Evolutionary conservation across 768 basidiomycete genomes (phyloP).

Genomic region (Hypholoma sublateritium): DNA sequence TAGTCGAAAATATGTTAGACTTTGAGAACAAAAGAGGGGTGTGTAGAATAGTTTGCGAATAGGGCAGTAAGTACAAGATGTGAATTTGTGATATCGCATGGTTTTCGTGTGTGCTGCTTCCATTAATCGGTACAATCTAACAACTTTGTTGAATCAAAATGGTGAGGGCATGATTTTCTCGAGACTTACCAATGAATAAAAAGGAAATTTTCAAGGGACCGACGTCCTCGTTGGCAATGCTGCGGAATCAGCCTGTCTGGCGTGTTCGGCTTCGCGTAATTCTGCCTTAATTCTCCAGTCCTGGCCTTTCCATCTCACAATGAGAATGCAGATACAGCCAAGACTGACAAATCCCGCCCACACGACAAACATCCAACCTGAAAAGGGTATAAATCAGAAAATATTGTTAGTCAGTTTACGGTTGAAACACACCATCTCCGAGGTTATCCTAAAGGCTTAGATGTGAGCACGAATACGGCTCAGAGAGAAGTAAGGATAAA

Average conservation of each 20-base stretch:
- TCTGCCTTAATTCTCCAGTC: conserved; percentile 58
- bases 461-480: not conserved
- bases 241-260: not conserved
- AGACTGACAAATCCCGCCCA: conserved; percentile 51
- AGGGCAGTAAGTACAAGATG: no score
- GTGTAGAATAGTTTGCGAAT: no score
- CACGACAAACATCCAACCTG: conserved; percentile 69
- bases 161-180: no score
- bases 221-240: not conserved
- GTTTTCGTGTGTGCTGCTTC: no score
- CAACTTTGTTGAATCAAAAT: no score
- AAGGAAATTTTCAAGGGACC: no score
- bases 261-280: conserved; percentile 31
- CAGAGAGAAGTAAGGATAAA: not conserved
- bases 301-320: conserved; percentile 59
- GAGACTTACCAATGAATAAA: no score
- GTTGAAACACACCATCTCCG: conserved; percentile 60
- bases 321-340: conserved; percentile 52
- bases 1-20: no score
- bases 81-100: no score
- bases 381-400: not conserved
- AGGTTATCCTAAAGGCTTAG: conserved; percentile 46
- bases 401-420: no score
- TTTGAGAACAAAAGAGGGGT: no score
- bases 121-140: no score